These are phyloP conservation scores for Apiospora rasikravindrae DNA, from an alignment of 2,329 filamentous ascomycete genomes.

Conservation along the genomic window DNA sequence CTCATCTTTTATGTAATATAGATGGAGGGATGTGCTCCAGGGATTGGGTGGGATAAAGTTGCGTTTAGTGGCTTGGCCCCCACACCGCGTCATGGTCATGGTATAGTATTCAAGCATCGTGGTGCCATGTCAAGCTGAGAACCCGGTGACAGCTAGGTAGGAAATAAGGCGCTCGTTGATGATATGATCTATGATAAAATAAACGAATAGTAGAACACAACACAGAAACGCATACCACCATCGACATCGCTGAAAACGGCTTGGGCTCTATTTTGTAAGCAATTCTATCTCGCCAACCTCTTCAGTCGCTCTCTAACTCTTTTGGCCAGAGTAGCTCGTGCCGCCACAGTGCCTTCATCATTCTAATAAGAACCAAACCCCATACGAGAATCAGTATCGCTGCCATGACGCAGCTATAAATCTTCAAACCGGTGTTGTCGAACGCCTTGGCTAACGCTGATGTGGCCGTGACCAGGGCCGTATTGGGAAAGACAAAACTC, in stretches of 20 bases:
- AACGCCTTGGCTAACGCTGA: constrained; percentile 71
- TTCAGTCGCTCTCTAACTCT: constrained; percentile 46
- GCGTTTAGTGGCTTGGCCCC: not conserved
- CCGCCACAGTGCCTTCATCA: constrained; percentile 70
- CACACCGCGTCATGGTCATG: not conserved
- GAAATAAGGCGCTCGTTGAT: too few relatives aligned
- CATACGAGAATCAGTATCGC: constrained; percentile 70
- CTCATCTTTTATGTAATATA: not conserved
- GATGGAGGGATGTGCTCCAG: not conserved
- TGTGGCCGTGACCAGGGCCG: constrained; percentile 75
- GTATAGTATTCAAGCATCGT: not conserved
- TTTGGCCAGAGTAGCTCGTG: constrained; percentile 80
- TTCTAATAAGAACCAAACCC: constrained; percentile 70
- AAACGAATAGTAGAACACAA: not conserved
- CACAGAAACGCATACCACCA: not conserved
- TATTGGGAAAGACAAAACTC: constrained; percentile 83
- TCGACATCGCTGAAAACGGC: not conserved
- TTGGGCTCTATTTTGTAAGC: not conserved
- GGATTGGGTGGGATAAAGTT: not conserved
- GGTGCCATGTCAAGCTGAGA: not conserved
- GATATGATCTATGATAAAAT: not conserved
- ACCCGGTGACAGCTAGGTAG: not conserved
- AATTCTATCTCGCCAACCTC: not conserved
- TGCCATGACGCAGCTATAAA: constrained; percentile 72
- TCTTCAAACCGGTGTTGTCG: constrained; percentile 61